Percentiles rank a stretch among this genome's conserved stretches.
Evolutionary conservation across 176 grass and related monocot species (phyloP).

Genomic region (Poa annua): DNA sequence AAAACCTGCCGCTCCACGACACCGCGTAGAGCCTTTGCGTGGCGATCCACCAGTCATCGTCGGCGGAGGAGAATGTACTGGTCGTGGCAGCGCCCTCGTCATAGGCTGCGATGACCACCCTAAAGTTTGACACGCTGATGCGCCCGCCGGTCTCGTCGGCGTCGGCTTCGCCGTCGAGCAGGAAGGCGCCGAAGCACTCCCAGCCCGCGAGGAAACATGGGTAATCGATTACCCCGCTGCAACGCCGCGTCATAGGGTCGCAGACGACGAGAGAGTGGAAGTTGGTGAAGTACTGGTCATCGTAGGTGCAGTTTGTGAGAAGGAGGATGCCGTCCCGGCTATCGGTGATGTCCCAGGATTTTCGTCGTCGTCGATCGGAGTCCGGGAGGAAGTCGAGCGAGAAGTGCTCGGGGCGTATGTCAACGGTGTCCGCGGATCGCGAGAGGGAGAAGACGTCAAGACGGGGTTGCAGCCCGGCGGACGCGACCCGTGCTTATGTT

Average conservation of each 20-base stretch:
- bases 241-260: background rate
- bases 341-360: background rate
- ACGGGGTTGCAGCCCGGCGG: background rate
- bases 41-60: background rate
- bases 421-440: background rate
- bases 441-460: slow-evolving; percentile 11
- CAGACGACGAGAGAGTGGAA: background rate
- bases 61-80: background rate
- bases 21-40: background rate
- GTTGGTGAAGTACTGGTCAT: background rate
- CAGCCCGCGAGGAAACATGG: fast-evolving
- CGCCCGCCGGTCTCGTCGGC: background rate
- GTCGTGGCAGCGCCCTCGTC: background rate
- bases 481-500: background rate
- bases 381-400: background rate
- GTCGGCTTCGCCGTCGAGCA: background rate
- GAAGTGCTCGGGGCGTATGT: background rate
- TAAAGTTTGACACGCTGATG: background rate
- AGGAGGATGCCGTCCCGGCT: background rate
- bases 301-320: background rate
- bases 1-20: background rate
- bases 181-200: background rate
- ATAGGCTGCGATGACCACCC: background rate
- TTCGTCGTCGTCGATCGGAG: too few species aligned
- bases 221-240: background rate